Evolutionary conservation across 1,284 basidiomycete species (phyloP), one percentile per base, ranked within the genome.

Genomic region (Neotropicomus parvogracilis): DNA sequence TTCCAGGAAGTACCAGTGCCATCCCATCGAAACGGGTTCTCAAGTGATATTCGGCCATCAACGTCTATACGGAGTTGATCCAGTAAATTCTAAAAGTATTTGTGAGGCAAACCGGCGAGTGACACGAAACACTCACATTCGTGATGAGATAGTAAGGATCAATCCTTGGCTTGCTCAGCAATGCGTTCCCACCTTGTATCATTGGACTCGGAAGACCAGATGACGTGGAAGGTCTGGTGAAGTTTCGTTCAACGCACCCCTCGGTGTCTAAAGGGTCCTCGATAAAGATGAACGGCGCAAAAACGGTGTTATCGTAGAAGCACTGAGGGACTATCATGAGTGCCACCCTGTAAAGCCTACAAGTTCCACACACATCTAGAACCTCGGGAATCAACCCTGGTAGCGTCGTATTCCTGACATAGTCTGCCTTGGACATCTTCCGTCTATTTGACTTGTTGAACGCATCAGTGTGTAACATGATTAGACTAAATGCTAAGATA

Each of bases 391-490:
- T 75, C 16, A 97, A 80, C 11, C 93, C 93, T n/a, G 92, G 88
- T 53, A 95, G 77, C 44, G 80, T 76, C 0, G 94, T 95, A 61
- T 97, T 97, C 70, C 84, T 89, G 54, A 97, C 76, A 63, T 97
- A 97, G 61, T 95, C 94, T 2, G 81, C 75, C 65, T 95, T 97
- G 28, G 88, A 85, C 97, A 99, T 99, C 73, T 98, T 98, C 54
- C 86, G 85, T 70, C 92, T 97, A 70, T 97, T 98, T 56, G 91
- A 93, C 69, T 88, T 91, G 71, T 99, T 99, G 76, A 98, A 99
- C 2, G 88, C 89, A 64, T 99, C 95, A 11, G 97, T 99, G 65
- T 98, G 95, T 38, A 99, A 76, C 94, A 99, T 98, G 66, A 99
- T 97, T 61, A 99, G 75, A 58, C 95, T 97, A 70, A 99, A 99